These are phyloP conservation scores for Nothophaeocryptopus gaeumannii DNA, from an alignment of 2,329 filamentous ascomycete genomes.

Conservation along the genomic window DNA sequence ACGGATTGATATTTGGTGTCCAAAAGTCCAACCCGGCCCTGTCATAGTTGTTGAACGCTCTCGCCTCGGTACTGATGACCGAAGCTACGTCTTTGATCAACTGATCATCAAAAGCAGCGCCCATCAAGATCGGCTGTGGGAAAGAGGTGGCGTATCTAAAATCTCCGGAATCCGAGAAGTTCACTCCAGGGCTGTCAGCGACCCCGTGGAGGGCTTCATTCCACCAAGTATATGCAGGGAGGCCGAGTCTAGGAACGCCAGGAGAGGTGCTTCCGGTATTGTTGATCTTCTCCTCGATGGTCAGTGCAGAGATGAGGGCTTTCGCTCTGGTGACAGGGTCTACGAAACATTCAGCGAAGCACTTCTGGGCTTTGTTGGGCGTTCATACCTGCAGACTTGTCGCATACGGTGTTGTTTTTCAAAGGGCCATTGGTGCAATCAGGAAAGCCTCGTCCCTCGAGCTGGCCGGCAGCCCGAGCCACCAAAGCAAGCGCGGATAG, in stretches of 20 bases:
- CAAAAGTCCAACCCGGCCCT: conserved; percentile 58
- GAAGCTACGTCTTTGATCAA: conserved; percentile 57
- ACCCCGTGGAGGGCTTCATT: conserved; percentile 63
- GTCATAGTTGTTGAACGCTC: conserved; percentile 63
- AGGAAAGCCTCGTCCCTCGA: conserved; percentile 39
- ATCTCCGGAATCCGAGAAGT: conserved; percentile 52
- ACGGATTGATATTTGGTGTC: conserved; percentile 63
- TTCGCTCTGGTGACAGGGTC: conserved; percentile 35
- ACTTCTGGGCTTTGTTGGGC: conserved; percentile 55
- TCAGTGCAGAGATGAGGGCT: conserved; percentile 51
- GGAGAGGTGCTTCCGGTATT: conserved; percentile 49
- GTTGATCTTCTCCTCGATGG: conserved; percentile 55
- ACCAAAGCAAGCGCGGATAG: conserved; percentile 1
- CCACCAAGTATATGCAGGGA: conserved; percentile 62
- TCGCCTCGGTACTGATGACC: conserved; percentile 58
- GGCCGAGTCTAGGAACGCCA: conserved; percentile 55
- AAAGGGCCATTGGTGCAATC: conserved; percentile 53
- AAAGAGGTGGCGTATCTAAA: conserved; percentile 64
- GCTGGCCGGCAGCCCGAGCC: conserved; percentile 7
- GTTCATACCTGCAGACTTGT: conserved; percentile 36
- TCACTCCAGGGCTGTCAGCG: conserved; percentile 53
- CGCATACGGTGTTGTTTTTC: conserved; percentile 51
- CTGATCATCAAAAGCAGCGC: conserved; percentile 62
- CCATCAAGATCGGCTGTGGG: conserved; percentile 61
- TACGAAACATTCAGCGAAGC: conserved; percentile 30